Evolutionary conservation across 2,329 filamentous ascomycete genomes (phyloP).

Genomic region (Sporothrix pseudoabietina): DNA sequence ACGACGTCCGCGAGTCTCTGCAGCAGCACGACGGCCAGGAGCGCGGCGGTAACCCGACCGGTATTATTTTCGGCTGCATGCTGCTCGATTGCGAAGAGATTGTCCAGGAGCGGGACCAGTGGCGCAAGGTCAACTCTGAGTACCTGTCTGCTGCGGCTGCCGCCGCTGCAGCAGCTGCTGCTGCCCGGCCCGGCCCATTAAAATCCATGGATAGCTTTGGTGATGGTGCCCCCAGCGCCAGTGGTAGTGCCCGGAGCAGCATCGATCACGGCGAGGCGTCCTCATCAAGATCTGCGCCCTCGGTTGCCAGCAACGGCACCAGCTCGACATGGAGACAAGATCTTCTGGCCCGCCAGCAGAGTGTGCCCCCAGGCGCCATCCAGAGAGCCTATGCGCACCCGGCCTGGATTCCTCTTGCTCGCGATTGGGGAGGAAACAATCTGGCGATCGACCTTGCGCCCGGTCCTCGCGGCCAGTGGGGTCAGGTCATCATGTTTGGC

Average conservation of each 20-base stretch:
- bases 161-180: conserved; percentile 69
- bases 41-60: conserved; percentile 84
- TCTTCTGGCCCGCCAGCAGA: conserved; percentile 80
- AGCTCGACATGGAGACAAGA: conserved; percentile 81
- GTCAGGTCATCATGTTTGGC: conserved; percentile 93
- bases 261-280: conserved; percentile 60
- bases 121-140: conserved; percentile 90
- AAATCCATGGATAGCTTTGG: conserved; percentile 38
- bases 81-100: conserved; percentile 97
- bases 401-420: conserved; percentile 91
- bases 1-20: conserved; percentile 90
- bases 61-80: conserved; percentile 93
- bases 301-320: conserved; percentile 41
- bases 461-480: conserved; percentile 87
- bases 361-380: conserved; percentile 80
- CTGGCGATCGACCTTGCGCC: conserved; percentile 90
- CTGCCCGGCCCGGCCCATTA: conserved; percentile 65
- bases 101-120: conserved; percentile 95
- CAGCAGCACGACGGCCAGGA: conserved; percentile 96
- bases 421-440: conserved; percentile 99
- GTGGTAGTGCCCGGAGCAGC: conserved; percentile 65
- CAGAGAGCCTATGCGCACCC: conserved; percentile 93
- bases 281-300: conserved; percentile 62
- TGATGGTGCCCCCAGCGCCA: conserved; percentile 71
- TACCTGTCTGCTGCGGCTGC: conserved; percentile 66